Evolutionary conservation across 2,329 filamentous ascomycete species (phyloP).

Genomic region (Phaeosphaeria sp.): DNA sequence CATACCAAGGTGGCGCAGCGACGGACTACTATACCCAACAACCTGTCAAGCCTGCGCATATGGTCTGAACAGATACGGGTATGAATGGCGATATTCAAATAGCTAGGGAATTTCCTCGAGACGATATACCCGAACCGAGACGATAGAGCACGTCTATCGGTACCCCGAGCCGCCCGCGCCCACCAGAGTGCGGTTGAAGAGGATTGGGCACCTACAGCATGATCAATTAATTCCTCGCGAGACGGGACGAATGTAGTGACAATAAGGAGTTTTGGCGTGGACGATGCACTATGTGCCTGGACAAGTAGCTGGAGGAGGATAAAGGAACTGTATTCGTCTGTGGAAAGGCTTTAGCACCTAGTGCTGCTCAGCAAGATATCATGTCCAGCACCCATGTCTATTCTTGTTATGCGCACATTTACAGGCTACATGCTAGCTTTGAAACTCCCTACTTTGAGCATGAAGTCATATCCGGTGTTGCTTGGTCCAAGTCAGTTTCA

Average conservation of each 20-base stretch:
- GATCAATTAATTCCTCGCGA: not conserved
- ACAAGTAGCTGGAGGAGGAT: not conserved
- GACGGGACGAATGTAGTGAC: no score
- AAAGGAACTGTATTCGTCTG: not conserved
- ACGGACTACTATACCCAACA: constrained; percentile 30
- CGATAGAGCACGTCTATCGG: not conserved
- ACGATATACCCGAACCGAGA: not conserved
- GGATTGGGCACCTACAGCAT: not conserved
- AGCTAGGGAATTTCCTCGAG: not conserved
- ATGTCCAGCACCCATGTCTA: no score
- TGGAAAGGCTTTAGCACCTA: not conserved
- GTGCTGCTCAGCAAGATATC: not conserved
- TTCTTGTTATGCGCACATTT: no score
- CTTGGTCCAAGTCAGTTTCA: not conserved
- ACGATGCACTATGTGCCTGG: not conserved
- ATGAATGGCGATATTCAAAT: not conserved
- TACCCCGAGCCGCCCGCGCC: not conserved
- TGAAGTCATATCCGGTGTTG: not conserved
- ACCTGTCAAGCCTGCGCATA: constrained; percentile 35
- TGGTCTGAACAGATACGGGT: constrained; percentile 22
- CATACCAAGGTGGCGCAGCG: constrained; percentile 25
- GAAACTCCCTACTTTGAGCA: not conserved
- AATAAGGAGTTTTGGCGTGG: no score
- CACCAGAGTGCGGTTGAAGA: not conserved
- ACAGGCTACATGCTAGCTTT: not conserved